Percentiles rank a stretch among this genome's conserved stretches.
Evolutionary conservation across 306 rosid genomes (phyloP).

Genomic region (Rubus idaeus): DNA sequence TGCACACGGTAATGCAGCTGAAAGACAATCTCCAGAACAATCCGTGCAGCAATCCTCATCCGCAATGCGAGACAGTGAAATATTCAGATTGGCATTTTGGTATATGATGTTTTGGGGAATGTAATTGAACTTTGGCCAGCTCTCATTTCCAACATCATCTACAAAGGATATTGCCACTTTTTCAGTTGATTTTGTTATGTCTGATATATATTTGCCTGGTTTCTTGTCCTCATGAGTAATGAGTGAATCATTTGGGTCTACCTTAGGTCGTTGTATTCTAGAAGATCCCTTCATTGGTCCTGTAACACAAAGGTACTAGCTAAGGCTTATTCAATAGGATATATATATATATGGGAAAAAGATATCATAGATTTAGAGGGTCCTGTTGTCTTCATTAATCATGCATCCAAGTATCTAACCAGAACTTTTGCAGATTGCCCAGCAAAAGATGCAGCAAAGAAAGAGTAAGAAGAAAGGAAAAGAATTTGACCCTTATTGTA

Average conservation of each 20-base stretch:
- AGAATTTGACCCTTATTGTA: neutral
- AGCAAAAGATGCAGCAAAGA: neutral
- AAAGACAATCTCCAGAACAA: constrained; percentile 80
- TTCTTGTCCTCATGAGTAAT: constrained; percentile 24
- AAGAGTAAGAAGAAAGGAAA: neutral
- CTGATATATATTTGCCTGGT: constrained; percentile 26
- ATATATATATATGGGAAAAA: neutral
- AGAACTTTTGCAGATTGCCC: neutral
- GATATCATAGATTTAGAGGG: neutral
- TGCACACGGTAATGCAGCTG: constrained; percentile 66
- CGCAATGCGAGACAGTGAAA: constrained; percentile 77
- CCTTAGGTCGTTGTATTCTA: neutral
- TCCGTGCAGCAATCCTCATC: constrained; percentile 75
- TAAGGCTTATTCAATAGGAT: neutral
- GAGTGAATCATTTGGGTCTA: constrained; percentile 24
- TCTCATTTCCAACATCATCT: constrained; percentile 49
- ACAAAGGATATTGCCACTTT: constrained; percentile 60
- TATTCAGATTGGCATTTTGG: constrained; percentile 66
- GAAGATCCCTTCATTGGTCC: constrained; percentile 9
- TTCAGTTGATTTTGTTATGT: constrained; percentile 78
- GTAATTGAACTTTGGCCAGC: constrained; percentile 69
- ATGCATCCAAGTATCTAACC: neutral
- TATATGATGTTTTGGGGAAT: constrained; percentile 56
- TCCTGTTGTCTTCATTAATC: neutral
- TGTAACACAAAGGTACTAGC: neutral